A percentile compares a stretch with the other conserved stretches of the same genome.
phyloP scores from a whole-genome alignment of 2,329 filamentous ascomycete genomes.

The Cytospora piceae region DNA sequence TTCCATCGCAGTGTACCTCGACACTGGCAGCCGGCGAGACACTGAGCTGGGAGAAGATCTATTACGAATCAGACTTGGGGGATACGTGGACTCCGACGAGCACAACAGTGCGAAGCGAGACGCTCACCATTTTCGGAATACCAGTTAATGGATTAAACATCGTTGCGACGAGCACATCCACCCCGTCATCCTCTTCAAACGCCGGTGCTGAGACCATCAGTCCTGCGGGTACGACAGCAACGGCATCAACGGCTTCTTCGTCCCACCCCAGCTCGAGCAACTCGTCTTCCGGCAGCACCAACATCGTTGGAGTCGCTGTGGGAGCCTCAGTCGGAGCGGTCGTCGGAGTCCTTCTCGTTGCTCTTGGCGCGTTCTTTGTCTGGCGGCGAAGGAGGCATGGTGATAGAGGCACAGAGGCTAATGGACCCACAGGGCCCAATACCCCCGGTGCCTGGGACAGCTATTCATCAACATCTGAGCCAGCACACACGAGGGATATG shows the following conservation, averaged over 20 bases:
- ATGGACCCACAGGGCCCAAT: background rate
- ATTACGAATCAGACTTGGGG: background rate
- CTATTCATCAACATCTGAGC: background rate
- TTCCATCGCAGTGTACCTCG: conserved; percentile 23
- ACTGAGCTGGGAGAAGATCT: conserved; percentile 2
- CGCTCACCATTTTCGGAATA: conserved; percentile 5
- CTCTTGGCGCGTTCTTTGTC: background rate
- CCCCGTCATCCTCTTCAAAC: background rate
- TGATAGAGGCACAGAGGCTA: background rate
- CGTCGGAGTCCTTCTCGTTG: background rate
- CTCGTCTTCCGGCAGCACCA: background rate
- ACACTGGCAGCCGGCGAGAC: conserved; percentile 12
- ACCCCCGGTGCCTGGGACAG: background rate
- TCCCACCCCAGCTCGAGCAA: background rate
- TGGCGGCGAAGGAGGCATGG: conserved; percentile 10
- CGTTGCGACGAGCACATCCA: conserved; percentile 8
- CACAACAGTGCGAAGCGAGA: background rate
- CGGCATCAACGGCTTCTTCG: background rate
- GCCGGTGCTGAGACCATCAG: background rate
- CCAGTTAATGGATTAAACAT: conserved; percentile 20
- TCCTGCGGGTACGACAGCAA: background rate
- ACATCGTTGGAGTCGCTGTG: background rate
- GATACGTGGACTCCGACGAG: background rate
- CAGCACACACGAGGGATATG: background rate
- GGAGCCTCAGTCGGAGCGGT: conserved; percentile 2